Evolutionary conservation across 176 grass and related monocot species (phyloP).

Genomic region (Paspalum notatum): DNA sequence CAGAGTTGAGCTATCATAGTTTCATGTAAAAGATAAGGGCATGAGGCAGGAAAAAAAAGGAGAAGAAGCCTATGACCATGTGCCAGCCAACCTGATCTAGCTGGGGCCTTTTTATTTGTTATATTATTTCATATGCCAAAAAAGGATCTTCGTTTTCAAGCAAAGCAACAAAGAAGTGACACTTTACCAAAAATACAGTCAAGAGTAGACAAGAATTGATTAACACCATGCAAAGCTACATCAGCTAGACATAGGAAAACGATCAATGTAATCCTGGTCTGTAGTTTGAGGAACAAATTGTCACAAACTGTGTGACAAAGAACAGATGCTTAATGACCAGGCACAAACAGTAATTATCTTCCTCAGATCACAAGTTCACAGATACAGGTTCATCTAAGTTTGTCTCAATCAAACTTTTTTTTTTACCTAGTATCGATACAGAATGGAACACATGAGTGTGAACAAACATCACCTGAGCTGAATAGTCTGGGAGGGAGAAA

Average conservation of each 20-base stretch:
- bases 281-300: conserved; percentile 8
- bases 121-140: neutral
- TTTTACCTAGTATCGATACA: too few species aligned
- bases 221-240: neutral
- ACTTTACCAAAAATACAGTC: neutral
- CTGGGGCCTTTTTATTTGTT: neutral
- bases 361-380: neutral
- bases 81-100: neutral
- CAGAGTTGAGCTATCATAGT: neutral
- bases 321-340: neutral
- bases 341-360: neutral
- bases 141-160: neutral
- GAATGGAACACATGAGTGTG: conserved; percentile 1
- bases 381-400: neutral
- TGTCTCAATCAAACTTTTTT: too few species aligned
- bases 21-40: conserved; percentile 13
- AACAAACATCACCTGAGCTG: conserved; percentile 54
- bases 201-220: neutral
- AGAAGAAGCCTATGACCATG: neutral
- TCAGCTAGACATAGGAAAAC: conserved; percentile 2
- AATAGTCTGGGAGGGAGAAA: conserved; percentile 39
- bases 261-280: conserved; percentile 13
- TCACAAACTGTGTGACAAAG: neutral
- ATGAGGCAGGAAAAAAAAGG: neutral
- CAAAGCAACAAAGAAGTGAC: conserved; percentile 14